A percentile compares a stretch with the other conserved stretches of the same genome.
Conservation (phyloP, 805 yeast species). For the Myxozyma udenii region DNA sequence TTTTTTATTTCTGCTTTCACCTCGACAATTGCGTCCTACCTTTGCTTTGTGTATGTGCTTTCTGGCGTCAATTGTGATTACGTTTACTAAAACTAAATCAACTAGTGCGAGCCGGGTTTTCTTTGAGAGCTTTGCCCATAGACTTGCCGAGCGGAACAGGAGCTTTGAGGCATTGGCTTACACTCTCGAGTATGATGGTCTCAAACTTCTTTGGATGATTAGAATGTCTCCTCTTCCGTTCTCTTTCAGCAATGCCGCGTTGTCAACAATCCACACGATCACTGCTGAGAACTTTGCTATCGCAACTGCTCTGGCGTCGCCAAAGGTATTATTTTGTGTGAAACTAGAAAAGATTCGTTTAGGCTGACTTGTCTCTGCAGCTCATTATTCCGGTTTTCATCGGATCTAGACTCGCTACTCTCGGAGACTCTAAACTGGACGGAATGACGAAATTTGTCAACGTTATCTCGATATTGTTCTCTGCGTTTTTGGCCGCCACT, state of each 20-base stretch:
- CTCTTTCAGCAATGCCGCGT: conserved; percentile 86
- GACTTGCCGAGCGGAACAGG: conserved; percentile 58
- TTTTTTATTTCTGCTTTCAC: conserved; percentile 74
- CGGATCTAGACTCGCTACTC: conserved; percentile 24
- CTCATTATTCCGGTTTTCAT: conserved; percentile 26
- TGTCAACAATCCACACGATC: conserved; percentile 81
- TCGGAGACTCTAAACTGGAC: conserved; percentile 24
- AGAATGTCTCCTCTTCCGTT: conserved; percentile 91
- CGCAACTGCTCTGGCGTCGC: conserved; percentile 75
- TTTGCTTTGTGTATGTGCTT: conserved; percentile 53
- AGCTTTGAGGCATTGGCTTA: conserved; percentile 71
- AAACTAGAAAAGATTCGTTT: too few species aligned
- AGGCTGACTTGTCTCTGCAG: conserved; percentile 4
- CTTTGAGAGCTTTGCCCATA: conserved; percentile 55
- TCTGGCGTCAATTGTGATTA: neutral
- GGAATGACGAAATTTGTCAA: conserved; percentile 18
- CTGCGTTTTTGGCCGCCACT: conserved; percentile 16
- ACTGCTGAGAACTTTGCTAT: conserved; percentile 57
- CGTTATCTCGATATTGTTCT: conserved; percentile 14
- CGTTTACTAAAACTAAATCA: neutral
- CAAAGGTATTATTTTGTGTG: conserved; percentile 42
- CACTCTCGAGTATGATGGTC: conserved; percentile 67
- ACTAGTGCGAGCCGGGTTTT: conserved; percentile 53
- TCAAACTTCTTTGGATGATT: conserved; percentile 65
- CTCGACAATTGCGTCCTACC: conserved; percentile 67